phyloP scores from a whole-genome alignment of 495 filamentous ascomycete genomes.

The Penicillium salamii region DNA sequence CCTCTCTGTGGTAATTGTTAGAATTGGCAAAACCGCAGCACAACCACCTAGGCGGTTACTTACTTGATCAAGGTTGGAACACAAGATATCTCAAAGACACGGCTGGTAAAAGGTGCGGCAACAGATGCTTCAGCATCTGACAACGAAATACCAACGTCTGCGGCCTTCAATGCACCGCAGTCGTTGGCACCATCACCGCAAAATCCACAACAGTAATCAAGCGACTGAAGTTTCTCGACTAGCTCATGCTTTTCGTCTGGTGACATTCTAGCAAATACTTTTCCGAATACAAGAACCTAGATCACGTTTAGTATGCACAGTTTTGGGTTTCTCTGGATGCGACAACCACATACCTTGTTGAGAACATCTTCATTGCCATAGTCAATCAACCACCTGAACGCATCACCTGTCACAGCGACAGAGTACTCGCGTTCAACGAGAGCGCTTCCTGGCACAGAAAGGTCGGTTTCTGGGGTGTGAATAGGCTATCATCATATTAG shows the following conservation, averaged over 20 bases:
- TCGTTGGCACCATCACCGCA: conserved; percentile 99
- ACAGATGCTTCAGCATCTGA: conserved; percentile 98
- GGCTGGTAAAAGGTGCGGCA: conserved; percentile 94
- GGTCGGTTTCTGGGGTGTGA: conserved; percentile 66
- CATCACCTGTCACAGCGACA: conserved; percentile 84
- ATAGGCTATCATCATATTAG: conserved; percentile 58
- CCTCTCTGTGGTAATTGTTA: conserved; percentile 58
- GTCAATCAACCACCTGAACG: conserved; percentile 95
- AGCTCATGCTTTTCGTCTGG: conserved; percentile 99
- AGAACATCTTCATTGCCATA: conserved; percentile 76
- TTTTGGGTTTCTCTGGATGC: not conserved
- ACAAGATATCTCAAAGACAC: conserved; percentile 94
- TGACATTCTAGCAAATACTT: conserved; percentile 97
- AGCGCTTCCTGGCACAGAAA: conserved; percentile 81
- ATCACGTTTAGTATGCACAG: not conserved
- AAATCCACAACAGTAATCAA: conserved; percentile 95
- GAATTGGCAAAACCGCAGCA: not conserved
- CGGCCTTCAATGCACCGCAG: conserved; percentile 94
- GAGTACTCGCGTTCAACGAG: conserved; percentile 77
- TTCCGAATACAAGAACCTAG: conserved; percentile 83
- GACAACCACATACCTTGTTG: conserved; percentile 50
- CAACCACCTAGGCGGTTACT: conserved; percentile 13
- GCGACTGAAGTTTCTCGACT: conserved; percentile 93
- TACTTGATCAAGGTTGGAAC: conserved; percentile 88
- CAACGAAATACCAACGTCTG: conserved; percentile 97